Percentiles rank a stretch among this genome's conserved stretches.
phyloP scores from a whole-genome alignment of 2,329 filamentous ascomycete species.

The Alternaria consortialis region DNA sequence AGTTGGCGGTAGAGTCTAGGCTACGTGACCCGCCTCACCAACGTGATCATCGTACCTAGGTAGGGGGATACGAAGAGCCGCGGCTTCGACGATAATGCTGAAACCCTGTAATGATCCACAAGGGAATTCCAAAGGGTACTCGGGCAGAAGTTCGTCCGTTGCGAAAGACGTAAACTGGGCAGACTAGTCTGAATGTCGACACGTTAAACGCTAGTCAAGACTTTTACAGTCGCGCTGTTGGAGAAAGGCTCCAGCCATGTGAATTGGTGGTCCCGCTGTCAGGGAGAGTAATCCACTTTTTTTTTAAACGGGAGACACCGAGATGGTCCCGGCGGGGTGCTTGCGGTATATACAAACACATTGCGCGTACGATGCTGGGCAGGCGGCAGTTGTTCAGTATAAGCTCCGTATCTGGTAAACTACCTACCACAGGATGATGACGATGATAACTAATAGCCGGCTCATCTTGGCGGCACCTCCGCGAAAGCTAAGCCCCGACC shows the following conservation, averaged over 20 bases:
- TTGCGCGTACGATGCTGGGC: not conserved
- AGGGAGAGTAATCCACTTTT: not conserved
- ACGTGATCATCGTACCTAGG: slow-evolving; percentile 3
- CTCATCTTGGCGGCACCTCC: not conserved
- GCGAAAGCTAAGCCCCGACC: not conserved
- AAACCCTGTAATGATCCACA: slow-evolving; percentile 3
- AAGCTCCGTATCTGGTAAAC: not conserved
- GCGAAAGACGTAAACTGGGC: not conserved
- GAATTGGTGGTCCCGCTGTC: not conserved
- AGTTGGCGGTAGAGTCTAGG: not conserved
- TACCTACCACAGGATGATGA: not conserved
- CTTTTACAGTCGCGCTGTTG: not conserved
- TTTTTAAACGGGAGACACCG: not conserved
- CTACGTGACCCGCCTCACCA: not conserved
- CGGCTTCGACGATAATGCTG: not conserved
- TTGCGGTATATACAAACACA: not conserved
- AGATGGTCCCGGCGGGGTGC: not conserved
- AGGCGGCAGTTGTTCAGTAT: not conserved
- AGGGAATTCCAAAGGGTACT: not conserved
- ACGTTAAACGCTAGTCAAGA: slow-evolving; percentile 15
- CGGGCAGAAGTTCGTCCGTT: slow-evolving; percentile 1
- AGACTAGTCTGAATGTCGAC: slow-evolving; percentile 3
- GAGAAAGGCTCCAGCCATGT: not conserved
- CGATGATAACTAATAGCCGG: not conserved
- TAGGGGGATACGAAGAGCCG: not conserved